Base-by-base conservation (phyloP, 2,329 filamentous ascomycete species). In the Ophiostoma sp. region DNA sequence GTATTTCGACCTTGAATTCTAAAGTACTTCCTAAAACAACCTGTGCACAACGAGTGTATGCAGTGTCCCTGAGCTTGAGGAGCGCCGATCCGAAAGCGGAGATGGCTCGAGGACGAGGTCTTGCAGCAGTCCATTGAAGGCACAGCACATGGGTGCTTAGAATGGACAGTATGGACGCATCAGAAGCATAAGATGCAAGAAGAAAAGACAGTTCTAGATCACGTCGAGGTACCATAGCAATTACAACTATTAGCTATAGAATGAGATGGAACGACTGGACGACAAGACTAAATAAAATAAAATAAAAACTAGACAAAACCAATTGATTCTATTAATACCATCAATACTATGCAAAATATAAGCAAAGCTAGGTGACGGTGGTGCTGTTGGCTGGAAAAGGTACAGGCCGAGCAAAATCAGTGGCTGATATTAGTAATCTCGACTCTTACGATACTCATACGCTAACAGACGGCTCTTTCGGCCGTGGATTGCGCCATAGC, bases 61-160 rank as follows among this genome's bases (percentile, higher is more conserved):
- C 44, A 48, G 52, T 57, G 52, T 57, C 52, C 52, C 52, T 57
- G 52, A 57, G 52, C 23, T 67, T 35, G 60, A 64, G 60, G 60
- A 33, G 60, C 67, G 70, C 64, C 62, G 70, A 71, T 71, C 67
- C 70, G 70, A 71, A 67, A 69, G 67, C 70, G 70, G 67, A 71
- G 70, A 65, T 36, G 13, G 64, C 20, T 31, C 48, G 36, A 39
- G n/a, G 31, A 39, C 54, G 6, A 52, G 60, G 11, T 33, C 31
- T 35, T 11, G 17, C 60, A 64, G 52, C 23, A 27, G 52, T 57
- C 52, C 52, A 57, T 27, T 57, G 52, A 8, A 57, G 52, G 52
- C 27, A 27, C 10, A 57, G 52, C n/a, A 8, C 23, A 27, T 57
- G 52, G 10, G 23, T 57, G 23, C n/a, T 3, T 64, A 62, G 23